Base-by-base conservation (phyloP, 352 stramenopile genomes). In the Phytophthora ramorum region DNA sequence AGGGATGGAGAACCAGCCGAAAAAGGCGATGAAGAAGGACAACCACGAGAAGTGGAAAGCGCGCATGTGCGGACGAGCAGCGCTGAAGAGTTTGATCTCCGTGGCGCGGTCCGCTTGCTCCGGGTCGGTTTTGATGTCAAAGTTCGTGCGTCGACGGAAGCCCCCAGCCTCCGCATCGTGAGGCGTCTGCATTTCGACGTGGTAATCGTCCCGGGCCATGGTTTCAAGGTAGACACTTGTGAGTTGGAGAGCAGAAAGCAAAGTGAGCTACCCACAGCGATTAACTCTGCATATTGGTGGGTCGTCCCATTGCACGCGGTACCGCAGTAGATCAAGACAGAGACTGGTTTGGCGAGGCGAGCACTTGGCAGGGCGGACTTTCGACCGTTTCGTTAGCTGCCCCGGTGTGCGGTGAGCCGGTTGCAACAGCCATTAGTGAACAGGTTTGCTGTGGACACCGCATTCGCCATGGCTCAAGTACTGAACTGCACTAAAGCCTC, bases 21-120 rank as follows among this genome's bases (percentile, higher is more conserved):
- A 92, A 79, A 98, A 98, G 38, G 93, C 94, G 38, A 94, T 83
- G 79, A 98, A 98, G 78, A 98, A 98, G 28, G 78, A 92, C 0
- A 98, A 63, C 92, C 93, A 98, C 16, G 90, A 69, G 59, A 82
- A 92, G 76, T 98, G 93, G 75, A 98, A 98, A 17, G 92, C 90
- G 50, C 66, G 22, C 66, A 69, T 69, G n/a, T 69, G 60, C 28
- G 53, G 66, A 7, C 69, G 56, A 16, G 62, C 28, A 5, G 62
- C 49, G 24, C 65, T 77, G 32, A 81, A 69, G 13, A 75, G 37
- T 3, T 55, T 50, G 41, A 83, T 71, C 30, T 83, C 61, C 2
- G 48, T 59, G 14, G 61, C 60, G 30, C 59, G 60, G 28, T 76
- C 60, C 8, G 59, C 59, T 58, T 83, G 69, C 12, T 78, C 55